Base-by-base conservation (phyloP, 768 basidiomycete species). In the Boletellus ananas region DNA sequence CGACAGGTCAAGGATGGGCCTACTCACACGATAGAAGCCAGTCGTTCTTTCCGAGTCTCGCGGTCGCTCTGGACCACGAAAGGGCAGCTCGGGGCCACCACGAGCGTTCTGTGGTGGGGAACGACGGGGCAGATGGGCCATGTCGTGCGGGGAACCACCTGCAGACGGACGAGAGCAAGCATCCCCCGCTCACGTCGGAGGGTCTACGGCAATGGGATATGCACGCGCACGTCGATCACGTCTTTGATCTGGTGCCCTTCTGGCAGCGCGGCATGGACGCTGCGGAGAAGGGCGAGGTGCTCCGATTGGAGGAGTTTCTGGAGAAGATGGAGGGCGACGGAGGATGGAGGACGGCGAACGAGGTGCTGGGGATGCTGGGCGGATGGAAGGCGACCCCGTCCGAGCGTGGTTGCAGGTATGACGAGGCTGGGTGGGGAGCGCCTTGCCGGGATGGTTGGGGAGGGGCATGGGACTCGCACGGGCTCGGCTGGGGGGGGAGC, bases 231-330 rank as follows among this genome's bases (percentile, higher is more conserved):
- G 71, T 79, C n/a, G 78, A 80, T 51, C 69, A 74, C 11, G 70
- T 79, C 20, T 64, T 66, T 34, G 78, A 79, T 58, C 56, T 79
- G 55, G 72, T 83, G 31, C 74, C 75, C 3, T 81, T 80, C 61
- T 83, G 81, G 81, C 69, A 71, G 38, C 63, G 71, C 12, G 77
- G 74, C 0, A 66, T 82, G 6, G 66, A 72, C 41, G 78, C 76
- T 2, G 79, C 76, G 18, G 70, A 73, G 65, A 67, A 68, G 14
- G 78, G 75, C 4, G 69, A 74, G 36, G 67, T 72, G 38, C 60
- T 72, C 29, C 68, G 63, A 21, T 52, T 79, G 63, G 77, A 76
- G 52, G 69, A 73, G 6, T 80, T 80, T 56, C 63, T 78, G 21
- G 71, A 76, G 39, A 59, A 62, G 50, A 63, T 77, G 60, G 71